Conservation (phyloP, 176 grass and related monocot species). For the Carex parvula region DNA sequence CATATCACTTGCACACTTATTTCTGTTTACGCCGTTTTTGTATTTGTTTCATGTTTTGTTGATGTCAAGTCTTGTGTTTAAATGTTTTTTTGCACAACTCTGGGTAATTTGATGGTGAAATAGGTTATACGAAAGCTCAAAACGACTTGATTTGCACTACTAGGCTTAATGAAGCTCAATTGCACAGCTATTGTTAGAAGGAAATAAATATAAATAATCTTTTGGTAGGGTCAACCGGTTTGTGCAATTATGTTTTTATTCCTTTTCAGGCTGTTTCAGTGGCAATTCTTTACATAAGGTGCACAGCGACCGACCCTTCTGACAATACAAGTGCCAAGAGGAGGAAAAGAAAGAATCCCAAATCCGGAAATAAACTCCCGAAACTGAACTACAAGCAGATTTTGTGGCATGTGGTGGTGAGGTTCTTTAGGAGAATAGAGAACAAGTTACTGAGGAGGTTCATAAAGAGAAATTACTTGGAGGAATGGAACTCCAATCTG, state of each 20-base stretch:
- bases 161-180: not conserved
- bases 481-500: constrained; percentile 61
- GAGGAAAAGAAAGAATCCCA: constrained; percentile 34
- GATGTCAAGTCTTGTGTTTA: not conserved
- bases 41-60: not conserved
- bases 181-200: not conserved
- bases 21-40: not conserved
- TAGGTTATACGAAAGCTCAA: not conserved
- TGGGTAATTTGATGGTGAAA: not conserved
- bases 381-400: constrained; percentile 77
- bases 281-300: constrained; percentile 58
- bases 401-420: constrained; percentile 50
- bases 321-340: constrained; percentile 62
- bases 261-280: constrained; percentile 40
- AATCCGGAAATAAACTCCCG: constrained; percentile 35
- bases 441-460: constrained; percentile 48
- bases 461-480: constrained; percentile 81
- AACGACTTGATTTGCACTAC: not conserved
- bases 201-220: not conserved
- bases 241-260: not conserved
- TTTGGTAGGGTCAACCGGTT: not conserved
- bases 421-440: constrained; percentile 54
- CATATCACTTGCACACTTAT: not conserved
- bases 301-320: constrained; percentile 75
- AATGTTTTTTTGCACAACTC: not conserved